Evolutionary conservation across 2,329 filamentous ascomycete genomes (phyloP).

Genomic region (Cercospora zeae-maydis): DNA sequence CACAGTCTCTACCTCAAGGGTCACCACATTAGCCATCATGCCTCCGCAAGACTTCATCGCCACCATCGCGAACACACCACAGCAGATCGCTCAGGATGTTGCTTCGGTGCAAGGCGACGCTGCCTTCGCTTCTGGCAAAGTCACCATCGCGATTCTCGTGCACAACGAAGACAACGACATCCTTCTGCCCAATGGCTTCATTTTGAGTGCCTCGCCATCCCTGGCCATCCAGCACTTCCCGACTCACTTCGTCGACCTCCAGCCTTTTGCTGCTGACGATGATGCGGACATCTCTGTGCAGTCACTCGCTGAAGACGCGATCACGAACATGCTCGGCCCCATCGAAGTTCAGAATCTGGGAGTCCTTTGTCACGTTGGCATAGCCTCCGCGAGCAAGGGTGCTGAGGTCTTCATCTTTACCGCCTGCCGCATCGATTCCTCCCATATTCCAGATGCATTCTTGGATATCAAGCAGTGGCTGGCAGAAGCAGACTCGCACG

Average conservation of each 20-base stretch:
- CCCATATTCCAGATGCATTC: background rate
- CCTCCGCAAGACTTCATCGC: background rate
- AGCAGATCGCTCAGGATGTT: slow-evolving; percentile 3
- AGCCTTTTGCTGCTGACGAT: background rate
- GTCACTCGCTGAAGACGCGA: background rate
- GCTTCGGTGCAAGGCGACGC: background rate
- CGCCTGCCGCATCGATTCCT: background rate
- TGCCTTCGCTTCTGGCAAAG: background rate
- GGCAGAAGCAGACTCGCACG: slow-evolving; percentile 3
- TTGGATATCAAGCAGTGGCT: slow-evolving; percentile 8
- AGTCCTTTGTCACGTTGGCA: background rate
- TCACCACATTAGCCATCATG: background rate
- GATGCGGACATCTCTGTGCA: slow-evolving; percentile 4
- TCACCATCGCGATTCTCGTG: background rate
- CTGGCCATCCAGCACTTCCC: background rate
- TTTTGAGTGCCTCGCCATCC: background rate
- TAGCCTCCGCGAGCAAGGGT: background rate
- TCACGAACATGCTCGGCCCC: slow-evolving; percentile 2
- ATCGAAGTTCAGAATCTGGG: background rate
- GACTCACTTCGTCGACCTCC: background rate
- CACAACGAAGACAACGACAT: slow-evolving; percentile 7
- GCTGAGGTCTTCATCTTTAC: background rate
- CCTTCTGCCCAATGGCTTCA: background rate
- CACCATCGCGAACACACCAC: background rate
- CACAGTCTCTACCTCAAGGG: background rate